Base-by-base conservation (phyloP, 495 filamentous ascomycete genomes). In the Elasticomyces elasticus region DNA sequence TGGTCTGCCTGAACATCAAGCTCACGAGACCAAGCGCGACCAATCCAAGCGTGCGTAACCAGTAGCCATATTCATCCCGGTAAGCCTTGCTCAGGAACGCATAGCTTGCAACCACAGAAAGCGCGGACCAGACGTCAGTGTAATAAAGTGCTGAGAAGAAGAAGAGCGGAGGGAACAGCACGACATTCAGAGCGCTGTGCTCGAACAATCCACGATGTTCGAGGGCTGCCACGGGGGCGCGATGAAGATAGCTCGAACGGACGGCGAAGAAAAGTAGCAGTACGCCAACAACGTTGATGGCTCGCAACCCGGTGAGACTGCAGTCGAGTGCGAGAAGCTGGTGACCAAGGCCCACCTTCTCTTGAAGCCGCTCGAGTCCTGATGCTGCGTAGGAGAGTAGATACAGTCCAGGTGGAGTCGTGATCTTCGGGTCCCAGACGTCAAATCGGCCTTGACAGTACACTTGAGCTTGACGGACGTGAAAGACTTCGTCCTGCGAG, bases 81-180 rank as follows among this genome's bases (percentile, higher is more conserved):
- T 48, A n/a, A 6, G 15, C 10, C 7, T 3, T 23, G 2, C 10
- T 51, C 17, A 66, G 40, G 43, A 64, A 63, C 0, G 37, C 20
- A 52, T 67, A 67, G 51, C 54, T 64, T 82, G 37, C 79, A 70
- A 60, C 84, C 62, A 65, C 79, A 68, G 54, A 74, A 56, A 59
- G 33, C 0, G 83, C 85, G 4, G 82, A 85, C 28, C 74, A 64
- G 0, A 95, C 79, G 71, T 98, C 92, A 9, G 92, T 98, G 65
- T 98, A 98, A 66, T 91, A 97, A 17, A 98, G 70, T 0, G 77
- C 87, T 0, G 87, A 91, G 68, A 98, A 97, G 75, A 97, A 97
- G 73, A 94, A 96, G 1, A 97, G 64, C 5, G 86, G 81, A 10
- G 92, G 94, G 60, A 97, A 95, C 3, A 95, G 72, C 49, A 81